Percentiles rank a stretch among this genome's conserved stretches.
phyloP scores from a whole-genome alignment of 441 rosid genomes.

The Dalechampia spathulata region DNA sequence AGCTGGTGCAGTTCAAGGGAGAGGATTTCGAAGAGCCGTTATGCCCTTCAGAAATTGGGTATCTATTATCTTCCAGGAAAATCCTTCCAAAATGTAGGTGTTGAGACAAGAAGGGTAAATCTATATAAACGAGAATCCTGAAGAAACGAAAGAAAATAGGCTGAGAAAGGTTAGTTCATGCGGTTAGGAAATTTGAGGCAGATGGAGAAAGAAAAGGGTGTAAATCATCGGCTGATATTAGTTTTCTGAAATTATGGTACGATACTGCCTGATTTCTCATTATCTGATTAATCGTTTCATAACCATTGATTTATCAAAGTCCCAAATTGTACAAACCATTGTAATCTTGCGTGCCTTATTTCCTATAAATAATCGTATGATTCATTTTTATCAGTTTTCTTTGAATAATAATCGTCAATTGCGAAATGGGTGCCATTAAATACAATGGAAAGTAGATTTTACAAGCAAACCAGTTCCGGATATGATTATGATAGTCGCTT shows the following conservation, averaged over 20 bases:
- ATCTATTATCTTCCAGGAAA: background rate
- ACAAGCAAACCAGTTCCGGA: no score
- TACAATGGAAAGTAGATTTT: no score
- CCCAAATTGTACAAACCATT: no score
- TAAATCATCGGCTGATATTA: slow-evolving; percentile 1
- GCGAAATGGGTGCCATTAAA: no score
- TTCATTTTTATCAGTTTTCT: no score
- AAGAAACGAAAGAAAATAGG: background rate
- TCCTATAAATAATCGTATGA: no score
- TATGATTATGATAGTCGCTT: no score
- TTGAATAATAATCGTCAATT: no score
- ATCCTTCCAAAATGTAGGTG: background rate
- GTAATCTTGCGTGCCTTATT: no score
- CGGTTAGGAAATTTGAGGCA: slow-evolving; percentile 14
- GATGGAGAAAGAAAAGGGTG: background rate
- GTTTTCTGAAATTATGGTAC: background rate
- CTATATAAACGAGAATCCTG: background rate
- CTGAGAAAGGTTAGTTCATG: slow-evolving; percentile 1
- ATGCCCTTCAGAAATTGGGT: background rate
- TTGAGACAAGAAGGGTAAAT: background rate
- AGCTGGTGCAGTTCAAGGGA: slow-evolving; percentile 7
- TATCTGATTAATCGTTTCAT: no score
- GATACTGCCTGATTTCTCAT: background rate
- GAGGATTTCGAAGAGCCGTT: background rate
- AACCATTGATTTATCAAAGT: no score